These are phyloP conservation scores for Gonapodya sp. DNA, from an alignment of 192 early-diverging fungal genomes.

Conservation along the genomic window DNA sequence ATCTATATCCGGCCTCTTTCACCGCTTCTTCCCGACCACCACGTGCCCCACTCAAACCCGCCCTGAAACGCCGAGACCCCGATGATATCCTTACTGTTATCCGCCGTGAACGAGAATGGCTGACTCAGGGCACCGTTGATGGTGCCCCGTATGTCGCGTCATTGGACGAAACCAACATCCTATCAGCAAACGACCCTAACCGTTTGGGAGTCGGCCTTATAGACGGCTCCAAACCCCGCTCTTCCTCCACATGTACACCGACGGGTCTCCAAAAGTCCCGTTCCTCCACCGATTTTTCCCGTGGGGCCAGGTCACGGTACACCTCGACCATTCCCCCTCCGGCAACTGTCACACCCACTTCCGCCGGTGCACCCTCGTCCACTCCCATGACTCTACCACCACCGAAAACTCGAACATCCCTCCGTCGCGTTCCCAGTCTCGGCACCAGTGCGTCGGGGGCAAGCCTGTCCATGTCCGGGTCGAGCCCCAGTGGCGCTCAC, in stretches of 20 bases:
- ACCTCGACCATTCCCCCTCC: neutral
- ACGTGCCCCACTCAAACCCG: neutral
- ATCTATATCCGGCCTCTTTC: neutral
- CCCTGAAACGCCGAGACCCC: neutral
- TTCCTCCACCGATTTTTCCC: neutral
- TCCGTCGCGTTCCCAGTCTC: neutral
- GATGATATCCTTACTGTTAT: slow-evolving; percentile 3
- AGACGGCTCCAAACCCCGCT: too few relatives aligned
- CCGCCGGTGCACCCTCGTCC: neutral
- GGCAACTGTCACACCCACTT: neutral
- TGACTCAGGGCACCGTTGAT: neutral
- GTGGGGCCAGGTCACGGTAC: neutral
- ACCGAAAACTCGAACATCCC: neutral
- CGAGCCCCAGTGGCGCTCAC: too few relatives aligned
- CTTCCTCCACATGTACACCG: too few relatives aligned
- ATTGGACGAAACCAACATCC: too few relatives aligned
- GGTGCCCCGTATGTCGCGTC: neutral
- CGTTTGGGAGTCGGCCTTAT: too few relatives aligned
- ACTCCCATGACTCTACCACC: neutral
- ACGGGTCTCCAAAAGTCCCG: neutral
- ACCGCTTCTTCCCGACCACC: neutral
- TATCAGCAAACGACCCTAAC: too few relatives aligned
- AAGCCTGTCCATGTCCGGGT: too few relatives aligned
- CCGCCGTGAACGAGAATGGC: slow-evolving; percentile 7
- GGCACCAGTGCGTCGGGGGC: neutral